Conservation (phyloP, 805 yeast genomes). For the Starmerella kuoi region DNA sequence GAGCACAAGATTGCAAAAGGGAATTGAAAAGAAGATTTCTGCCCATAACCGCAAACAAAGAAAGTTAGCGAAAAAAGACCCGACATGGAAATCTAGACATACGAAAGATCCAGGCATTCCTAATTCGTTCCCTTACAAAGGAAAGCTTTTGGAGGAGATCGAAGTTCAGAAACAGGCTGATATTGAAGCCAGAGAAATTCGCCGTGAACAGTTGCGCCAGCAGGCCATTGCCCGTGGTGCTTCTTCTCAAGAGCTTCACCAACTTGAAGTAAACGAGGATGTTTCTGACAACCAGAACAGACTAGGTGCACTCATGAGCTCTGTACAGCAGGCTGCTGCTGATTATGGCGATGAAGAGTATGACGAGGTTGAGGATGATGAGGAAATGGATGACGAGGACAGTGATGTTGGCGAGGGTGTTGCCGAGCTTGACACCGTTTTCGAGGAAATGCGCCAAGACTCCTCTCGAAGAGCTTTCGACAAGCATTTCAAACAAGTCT, state of each 20-base stretch:
- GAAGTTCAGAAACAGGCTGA: constrained; percentile 39
- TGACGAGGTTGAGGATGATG: constrained; percentile 35
- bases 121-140: constrained; percentile 87
- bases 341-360: constrained; percentile 45
- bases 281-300: constrained; percentile 38
- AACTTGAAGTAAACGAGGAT: constrained; percentile 29
- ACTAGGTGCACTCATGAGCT: constrained; percentile 72
- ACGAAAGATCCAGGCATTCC: constrained; percentile 94
- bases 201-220: constrained; percentile 29
- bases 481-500: constrained; percentile 83
- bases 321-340: constrained; percentile 80
- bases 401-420: constrained; percentile 24
- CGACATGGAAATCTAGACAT: constrained; percentile 79
- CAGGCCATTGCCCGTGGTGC: constrained; percentile 31
- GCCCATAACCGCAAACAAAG: constrained; percentile 81
- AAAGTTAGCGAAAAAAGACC: constrained; percentile 74
- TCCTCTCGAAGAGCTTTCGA: constrained; percentile 65
- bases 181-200: constrained; percentile 31
- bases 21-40: constrained; percentile 88
- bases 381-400: constrained; percentile 33
- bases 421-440: constrained; percentile 31
- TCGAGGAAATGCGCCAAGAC: constrained; percentile 34
- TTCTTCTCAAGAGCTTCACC: constrained; percentile 31
- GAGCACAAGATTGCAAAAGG: constrained; percentile 89
- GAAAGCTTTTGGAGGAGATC: constrained; percentile 49